Base-by-base conservation (phyloP, 495 filamentous ascomycete species). In the Xylaria acuta region DNA sequence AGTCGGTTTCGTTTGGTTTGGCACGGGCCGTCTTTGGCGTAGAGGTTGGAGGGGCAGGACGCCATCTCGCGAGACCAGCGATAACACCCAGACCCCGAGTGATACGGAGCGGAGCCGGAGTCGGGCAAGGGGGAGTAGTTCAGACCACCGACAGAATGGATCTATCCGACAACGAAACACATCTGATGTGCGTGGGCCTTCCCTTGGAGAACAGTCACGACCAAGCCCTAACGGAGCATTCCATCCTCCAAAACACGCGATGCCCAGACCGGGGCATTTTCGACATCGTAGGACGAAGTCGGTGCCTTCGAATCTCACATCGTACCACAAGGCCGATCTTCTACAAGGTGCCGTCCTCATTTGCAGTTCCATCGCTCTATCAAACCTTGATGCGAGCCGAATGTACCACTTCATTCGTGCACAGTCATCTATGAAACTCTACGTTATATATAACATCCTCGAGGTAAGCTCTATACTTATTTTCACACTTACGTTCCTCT, bases 351-450 rank as follows among this genome's bases (percentile, higher is more conserved):
- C 93, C 45, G 86, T 99, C 30, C 93, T 98, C 74, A 87, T 97
- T 62, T 86, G 86, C 64, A 97, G 93, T 74, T 97, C 93, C 80
- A 88, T 89, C 41, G 88, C 94, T 49, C 84, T 99, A 69, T 96
- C 97, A 92, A 90, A 89, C 70, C 92, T 98, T 51, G 96, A 99
- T 82, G 95, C 97, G 14, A 97, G 94, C 79, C 89, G 94, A 45
- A 97, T 99, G 94, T 99, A 99, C 81, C 96, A 99, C 79, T 93
- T 94, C 77, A 98, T 99, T 76, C 91, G 94, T 58, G 96, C 94
- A 9, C 97, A 98, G 82, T 94, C 94, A 5, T 94, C 95, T 9
- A 97, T 99, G 82, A 99, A 99, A 80, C 86, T 99, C 4, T 99
- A 98, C 81, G 95, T 98, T 56, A 98, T 99, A 62, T 98, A 97